Evolutionary conservation across 306 rosid genomes (phyloP).

Genomic region (Malus sieversii): DNA sequence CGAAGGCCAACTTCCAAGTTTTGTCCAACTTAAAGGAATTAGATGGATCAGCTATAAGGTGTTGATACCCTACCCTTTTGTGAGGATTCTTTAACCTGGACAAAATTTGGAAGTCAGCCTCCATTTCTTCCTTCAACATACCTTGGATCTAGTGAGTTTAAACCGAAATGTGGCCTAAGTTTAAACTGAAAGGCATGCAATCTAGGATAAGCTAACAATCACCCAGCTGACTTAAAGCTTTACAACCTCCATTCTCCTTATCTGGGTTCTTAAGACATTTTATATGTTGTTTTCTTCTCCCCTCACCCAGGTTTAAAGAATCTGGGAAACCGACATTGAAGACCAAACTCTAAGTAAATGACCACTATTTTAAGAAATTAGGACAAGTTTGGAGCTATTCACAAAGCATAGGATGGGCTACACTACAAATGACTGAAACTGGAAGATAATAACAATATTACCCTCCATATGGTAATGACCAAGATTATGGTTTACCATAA

Average conservation of each 20-base stretch:
- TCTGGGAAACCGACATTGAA: neutral
- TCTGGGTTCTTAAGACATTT: neutral
- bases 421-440: conserved; percentile 1
- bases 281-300: neutral
- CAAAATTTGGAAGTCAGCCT: neutral
- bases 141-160: neutral
- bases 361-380: neutral
- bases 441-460: neutral
- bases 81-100: neutral
- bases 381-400: neutral
- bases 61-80: neutral
- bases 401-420: neutral
- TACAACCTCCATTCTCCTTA: neutral
- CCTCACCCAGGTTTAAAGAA: neutral
- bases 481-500: neutral
- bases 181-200: neutral
- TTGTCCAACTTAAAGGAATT: neutral
- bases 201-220: neutral
- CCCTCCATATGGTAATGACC: neutral
- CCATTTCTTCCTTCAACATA: neutral
- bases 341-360: neutral
- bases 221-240: neutral
- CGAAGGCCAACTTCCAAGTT: neutral
- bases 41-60: neutral
- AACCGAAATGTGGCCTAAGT: neutral